Percentiles rank a stretch among this genome's conserved stretches.
Conservation (phyloP, 2,329 filamentous ascomycete genomes). For the Stagonosporopsis cucurbitacearum region DNA sequence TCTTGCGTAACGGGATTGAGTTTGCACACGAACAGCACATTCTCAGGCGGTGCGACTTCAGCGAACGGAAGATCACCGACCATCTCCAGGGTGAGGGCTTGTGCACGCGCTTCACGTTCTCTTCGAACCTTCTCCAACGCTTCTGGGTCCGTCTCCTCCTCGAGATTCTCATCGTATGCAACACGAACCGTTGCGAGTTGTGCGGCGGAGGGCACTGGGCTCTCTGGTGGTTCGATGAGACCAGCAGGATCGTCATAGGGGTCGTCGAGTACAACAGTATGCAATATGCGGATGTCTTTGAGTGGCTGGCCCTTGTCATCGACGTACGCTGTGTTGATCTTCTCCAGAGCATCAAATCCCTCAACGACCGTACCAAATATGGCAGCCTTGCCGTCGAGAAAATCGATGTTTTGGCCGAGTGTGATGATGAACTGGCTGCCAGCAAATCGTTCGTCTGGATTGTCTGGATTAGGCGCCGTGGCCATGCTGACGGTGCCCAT, state of each 20-base stretch:
- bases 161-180: slow-evolving; percentile 82
- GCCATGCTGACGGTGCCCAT: slow-evolving; percentile 97
- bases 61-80: slow-evolving; percentile 97
- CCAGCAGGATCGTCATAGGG: slow-evolving; percentile 84
- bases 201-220: slow-evolving; percentile 79
- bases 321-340: slow-evolving; percentile 88
- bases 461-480: slow-evolving; percentile 76
- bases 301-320: slow-evolving; percentile 86
- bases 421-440: slow-evolving; percentile 95
- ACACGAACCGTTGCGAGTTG: slow-evolving; percentile 93
- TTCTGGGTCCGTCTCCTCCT: slow-evolving; percentile 81
- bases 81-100: slow-evolving; percentile 95
- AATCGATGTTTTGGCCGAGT: slow-evolving; percentile 86
- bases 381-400: slow-evolving; percentile 89
- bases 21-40: slow-evolving; percentile 98
- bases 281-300: slow-evolving; percentile 92
- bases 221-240: slow-evolving; percentile 76
- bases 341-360: slow-evolving; percentile 91
- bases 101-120: slow-evolving; percentile 89
- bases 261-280: slow-evolving; percentile 90
- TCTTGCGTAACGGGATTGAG: slow-evolving; percentile 96
- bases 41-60: slow-evolving; percentile 96
- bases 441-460: slow-evolving; percentile 82
- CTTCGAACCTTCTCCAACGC: slow-evolving; percentile 78
- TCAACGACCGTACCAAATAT: slow-evolving; percentile 96